Evolutionary conservation across 495 filamentous ascomycete genomes (phyloP), one percentile per base, ranked within the genome.

Genomic region (Xylaria curta): DNA sequence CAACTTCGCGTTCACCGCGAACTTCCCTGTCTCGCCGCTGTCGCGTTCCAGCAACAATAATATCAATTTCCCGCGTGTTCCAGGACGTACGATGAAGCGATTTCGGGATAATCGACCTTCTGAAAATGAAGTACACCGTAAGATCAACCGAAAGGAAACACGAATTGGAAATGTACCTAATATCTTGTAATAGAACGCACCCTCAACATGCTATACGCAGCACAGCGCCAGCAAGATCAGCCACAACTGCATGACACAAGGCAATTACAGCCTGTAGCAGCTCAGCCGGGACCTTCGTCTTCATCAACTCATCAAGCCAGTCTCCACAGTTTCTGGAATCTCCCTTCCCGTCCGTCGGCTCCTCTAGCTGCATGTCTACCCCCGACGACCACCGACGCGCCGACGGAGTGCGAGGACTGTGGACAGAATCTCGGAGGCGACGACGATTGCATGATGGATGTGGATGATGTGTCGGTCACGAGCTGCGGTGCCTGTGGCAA

Each of bases 41-140:
- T 26, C 36, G 21, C 59, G 28, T 64, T 21, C 56, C 46, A 24
- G 28, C 28, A 61, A 49, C 19, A 42, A 65, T 73, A 17, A 62
- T 73, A 7, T 42, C 72, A 10, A 63, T 72, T 9, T 78, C 69
- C 15, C 76, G 1, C 80, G 83, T 44, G 73, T 85, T 0, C 78
- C 70, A 42, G 82, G 83, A 72, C 83, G 85, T 19, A 87, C 85
- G 26, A 76, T 84, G 77, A 87, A 87, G 78, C 83, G 85, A 38
- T 81, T 83, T 61, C 85, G 85, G 51, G 78, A 85, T 78, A 85
- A 80, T 72, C 77, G 85, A 13, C 85, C 85, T n/a, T 81, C 85
- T 10, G 83, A 86, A 51, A 72, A 78, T 15, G 79, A 84, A 68
- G 80, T 87, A 19, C 81, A 86, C 67, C 79, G 85, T 86, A 80